Base-by-base conservation (phyloP, 169 alveolate genomes). In the Eimeria sp. region DNA sequence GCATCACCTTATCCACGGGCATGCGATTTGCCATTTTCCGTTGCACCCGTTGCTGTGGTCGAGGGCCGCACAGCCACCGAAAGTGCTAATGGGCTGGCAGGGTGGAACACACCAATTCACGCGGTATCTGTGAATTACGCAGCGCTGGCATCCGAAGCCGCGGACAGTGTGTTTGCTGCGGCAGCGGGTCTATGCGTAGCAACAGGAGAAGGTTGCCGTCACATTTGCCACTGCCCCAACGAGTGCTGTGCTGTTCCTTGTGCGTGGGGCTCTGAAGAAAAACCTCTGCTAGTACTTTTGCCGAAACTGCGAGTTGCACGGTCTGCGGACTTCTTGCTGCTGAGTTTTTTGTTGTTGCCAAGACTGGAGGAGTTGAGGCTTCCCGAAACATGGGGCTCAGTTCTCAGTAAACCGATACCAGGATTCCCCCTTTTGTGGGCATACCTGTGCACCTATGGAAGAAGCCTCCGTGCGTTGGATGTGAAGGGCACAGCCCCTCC, bases 171-270 rank as follows among this genome's bases (percentile, higher is more conserved):
- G 25, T 25, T 87, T 64, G 78, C 93, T 52, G 93, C 93, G 33
- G 93, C 93, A 87, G 93, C 93, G 93, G 93, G 82, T 64, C 82
- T 87, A 58, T 87, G 93, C 52, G 93, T 82, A 37, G 62, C 93
- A 43, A 13, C 37, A 4, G 93, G 93, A 43, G 64, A 25, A 27
- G 93, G 93, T 4, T 87, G 93, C 82, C 93, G 93, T 6, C 93
- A 87, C 83, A 37, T 52, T 13, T 66, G 83, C 37, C 93, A 87
- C 80, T 30, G 23, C 66, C 83, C 93, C 1, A 37, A 43, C 66
- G 68, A 43, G 33, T 87, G 93, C 83, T 87, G 93, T 87, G 93
- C 82, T 40, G 68, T 87, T 60, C 93, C 93, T 25, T 87, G 93
- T 43, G 93, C 93, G 25, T 87, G 78, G 93, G 93, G 93, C n/a